Percentiles rank a stretch among this genome's conserved stretches.
Conservation (phyloP, 345 rosid genomes). For the Eutrema heterophyllum region DNA sequence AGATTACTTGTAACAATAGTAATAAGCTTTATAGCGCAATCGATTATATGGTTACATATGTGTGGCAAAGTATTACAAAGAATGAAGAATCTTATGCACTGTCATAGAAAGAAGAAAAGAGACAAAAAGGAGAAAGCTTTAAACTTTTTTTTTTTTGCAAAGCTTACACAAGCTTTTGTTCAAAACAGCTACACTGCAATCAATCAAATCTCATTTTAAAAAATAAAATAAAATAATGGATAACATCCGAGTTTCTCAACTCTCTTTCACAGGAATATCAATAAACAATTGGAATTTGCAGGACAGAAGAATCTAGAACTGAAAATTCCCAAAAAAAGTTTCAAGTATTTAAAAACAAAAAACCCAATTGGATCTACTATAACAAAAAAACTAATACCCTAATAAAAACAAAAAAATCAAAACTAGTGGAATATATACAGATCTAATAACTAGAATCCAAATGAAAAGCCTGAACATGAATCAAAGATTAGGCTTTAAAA, state of each 20-base stretch:
- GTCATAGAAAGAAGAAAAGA: constrained; percentile 33
- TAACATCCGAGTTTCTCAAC: background rate
- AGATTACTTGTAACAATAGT: background rate
- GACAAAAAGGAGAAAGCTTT: constrained; percentile 42
- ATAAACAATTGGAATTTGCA: constrained; percentile 32
- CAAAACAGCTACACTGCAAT: constrained; percentile 36
- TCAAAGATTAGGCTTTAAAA: constrained; percentile 13
- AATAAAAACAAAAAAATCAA: background rate
- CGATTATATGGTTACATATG: background rate
- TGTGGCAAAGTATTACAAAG: constrained; percentile 6
- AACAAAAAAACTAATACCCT: background rate
- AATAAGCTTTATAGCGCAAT: constrained; percentile 5
- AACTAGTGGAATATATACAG: constrained; percentile 22
- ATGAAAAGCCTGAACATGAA: constrained; percentile 10
- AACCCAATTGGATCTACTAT: constrained; percentile 14
- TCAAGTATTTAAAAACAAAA: background rate
- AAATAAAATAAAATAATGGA: background rate
- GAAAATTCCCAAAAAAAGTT: background rate
- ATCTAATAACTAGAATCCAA: constrained; percentile 24
- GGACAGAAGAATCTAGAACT: constrained; percentile 19
- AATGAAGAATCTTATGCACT: constrained; percentile 34
- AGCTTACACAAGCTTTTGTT: constrained; percentile 40
- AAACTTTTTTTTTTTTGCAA: constrained; percentile 32
- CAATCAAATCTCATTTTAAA: constrained; percentile 8
- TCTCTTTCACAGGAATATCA: constrained; percentile 9